A percentile compares a stretch with the other conserved stretches of the same genome.
phyloP scores from a whole-genome alignment of 306 rosid species.

The Pachyrhizus erosus region DNA sequence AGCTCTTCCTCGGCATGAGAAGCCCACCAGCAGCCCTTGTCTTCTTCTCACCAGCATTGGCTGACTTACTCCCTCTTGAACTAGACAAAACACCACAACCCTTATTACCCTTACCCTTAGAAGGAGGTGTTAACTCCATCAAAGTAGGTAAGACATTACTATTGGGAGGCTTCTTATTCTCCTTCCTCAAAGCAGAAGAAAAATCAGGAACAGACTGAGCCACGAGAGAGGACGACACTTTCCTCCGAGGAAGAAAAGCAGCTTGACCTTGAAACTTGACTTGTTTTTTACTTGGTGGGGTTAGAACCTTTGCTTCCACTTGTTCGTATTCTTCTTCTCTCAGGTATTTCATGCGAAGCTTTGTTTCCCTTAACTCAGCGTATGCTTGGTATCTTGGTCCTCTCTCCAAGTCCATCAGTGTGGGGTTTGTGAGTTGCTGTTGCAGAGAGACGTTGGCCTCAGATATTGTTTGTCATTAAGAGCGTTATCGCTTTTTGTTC shows the following conservation, averaged over 20 bases:
- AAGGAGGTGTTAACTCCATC: constrained; percentile 76
- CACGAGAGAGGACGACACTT: constrained; percentile 55
- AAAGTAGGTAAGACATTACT: constrained; percentile 45
- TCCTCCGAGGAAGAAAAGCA: too few species aligned
- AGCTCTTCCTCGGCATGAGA: constrained; percentile 79
- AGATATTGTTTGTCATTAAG: not conserved
- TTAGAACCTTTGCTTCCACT: constrained; percentile 28
- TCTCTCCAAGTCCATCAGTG: constrained; percentile 68
- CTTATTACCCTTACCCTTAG: too few species aligned
- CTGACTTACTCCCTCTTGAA: constrained; percentile 84
- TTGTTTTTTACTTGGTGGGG: constrained; percentile 76
- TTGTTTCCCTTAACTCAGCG: constrained; percentile 67
- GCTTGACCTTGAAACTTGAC: constrained; percentile 66
- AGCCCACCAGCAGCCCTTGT: constrained; percentile 42
- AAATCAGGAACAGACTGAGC: constrained; percentile 98
- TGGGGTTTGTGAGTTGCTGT: constrained; percentile 40
- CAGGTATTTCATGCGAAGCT: constrained; percentile 54
- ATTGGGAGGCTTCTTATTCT: constrained; percentile 68
- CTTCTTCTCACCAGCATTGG: constrained; percentile 75
- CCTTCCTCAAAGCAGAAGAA: constrained; percentile 72
- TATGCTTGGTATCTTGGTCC: constrained; percentile 85
- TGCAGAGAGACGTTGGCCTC: constrained; percentile 41
- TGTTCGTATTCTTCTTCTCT: constrained; percentile 32
- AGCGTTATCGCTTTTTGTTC: too few species aligned
- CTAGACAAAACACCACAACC: constrained; percentile 50